Percentiles rank a stretch among this genome's conserved stretches.
These are phyloP conservation scores for Paxillus rubicundulus DNA, from an alignment of 768 basidiomycete species.

Conservation along the genomic window DNA sequence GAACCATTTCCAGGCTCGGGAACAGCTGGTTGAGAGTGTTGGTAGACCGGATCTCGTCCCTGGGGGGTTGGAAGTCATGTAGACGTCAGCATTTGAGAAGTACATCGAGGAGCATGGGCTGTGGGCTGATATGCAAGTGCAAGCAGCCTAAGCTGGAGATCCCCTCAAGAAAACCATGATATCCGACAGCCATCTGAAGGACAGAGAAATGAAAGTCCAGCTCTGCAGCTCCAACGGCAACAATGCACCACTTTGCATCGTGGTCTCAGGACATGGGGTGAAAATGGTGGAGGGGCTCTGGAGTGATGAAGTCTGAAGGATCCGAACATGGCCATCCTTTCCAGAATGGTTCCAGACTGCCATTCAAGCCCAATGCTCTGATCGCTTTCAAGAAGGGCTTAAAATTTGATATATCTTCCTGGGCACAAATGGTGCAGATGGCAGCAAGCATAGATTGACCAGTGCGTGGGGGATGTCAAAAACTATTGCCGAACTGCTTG, in stretches of 20 bases:
- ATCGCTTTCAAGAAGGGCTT: not conserved
- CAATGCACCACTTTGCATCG: not conserved
- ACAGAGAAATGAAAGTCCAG: too few relatives aligned
- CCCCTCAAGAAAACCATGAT: too few relatives aligned
- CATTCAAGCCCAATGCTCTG: not conserved
- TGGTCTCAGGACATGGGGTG: conserved; percentile 2
- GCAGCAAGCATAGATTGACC: conserved; percentile 1
- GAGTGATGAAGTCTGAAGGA: not conserved
- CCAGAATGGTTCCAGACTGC: not conserved
- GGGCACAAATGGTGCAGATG: not conserved
- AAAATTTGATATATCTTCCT: not conserved
- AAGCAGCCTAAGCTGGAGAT: too few relatives aligned
- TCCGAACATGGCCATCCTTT: not conserved
- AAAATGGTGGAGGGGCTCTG: conserved; percentile 4
- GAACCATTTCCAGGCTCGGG: too few relatives aligned
- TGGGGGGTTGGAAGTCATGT: too few relatives aligned
- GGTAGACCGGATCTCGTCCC: too few relatives aligned
- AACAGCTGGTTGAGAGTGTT: too few relatives aligned
- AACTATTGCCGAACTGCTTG: conserved; percentile 31
- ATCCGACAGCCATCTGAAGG: too few relatives aligned
- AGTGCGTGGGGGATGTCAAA: conserved; percentile 21
- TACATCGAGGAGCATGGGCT: too few relatives aligned
- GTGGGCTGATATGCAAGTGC: too few relatives aligned
- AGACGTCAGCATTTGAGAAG: too few relatives aligned
- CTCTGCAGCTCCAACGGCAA: too few relatives aligned